phyloP scores from a whole-genome alignment of 495 filamentous ascomycete species.

The Neurospora sp. region DNA sequence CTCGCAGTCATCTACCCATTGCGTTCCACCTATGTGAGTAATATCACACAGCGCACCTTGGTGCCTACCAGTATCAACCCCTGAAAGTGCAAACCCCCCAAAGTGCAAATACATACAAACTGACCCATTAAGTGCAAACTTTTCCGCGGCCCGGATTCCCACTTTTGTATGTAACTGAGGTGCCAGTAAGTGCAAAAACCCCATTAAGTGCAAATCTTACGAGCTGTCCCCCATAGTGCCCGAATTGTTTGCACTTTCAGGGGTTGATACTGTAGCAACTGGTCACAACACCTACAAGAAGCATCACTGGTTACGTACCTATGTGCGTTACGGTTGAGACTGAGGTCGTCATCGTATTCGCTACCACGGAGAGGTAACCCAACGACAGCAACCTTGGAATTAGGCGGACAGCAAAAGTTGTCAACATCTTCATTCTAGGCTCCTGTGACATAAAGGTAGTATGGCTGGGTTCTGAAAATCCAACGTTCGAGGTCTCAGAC shows the following conservation, averaged over 20 bases:
- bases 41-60: neutral
- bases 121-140: too few species aligned
- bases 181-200: too few species aligned
- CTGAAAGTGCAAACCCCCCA: too few species aligned
- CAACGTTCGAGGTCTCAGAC: neutral
- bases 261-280: too few species aligned
- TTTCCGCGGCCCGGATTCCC: too few species aligned
- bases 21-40: neutral
- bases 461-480: neutral
- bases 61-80: too few species aligned
- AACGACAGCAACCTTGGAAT: neutral
- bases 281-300: neutral
- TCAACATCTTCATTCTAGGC: neutral
- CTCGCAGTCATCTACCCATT: neutral
- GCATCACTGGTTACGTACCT: neutral
- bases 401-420: neutral
- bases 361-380: neutral
- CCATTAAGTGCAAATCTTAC: too few species aligned
- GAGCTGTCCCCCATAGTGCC: too few species aligned
- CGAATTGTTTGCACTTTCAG: too few species aligned
- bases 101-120: too few species aligned
- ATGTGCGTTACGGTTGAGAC: neutral
- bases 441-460: neutral
- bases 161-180: too few species aligned
- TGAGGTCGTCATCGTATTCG: neutral